These are phyloP conservation scores for Incumbomyces lentus DNA, from an alignment of 2,329 filamentous ascomycete genomes.

Conservation along the genomic window DNA sequence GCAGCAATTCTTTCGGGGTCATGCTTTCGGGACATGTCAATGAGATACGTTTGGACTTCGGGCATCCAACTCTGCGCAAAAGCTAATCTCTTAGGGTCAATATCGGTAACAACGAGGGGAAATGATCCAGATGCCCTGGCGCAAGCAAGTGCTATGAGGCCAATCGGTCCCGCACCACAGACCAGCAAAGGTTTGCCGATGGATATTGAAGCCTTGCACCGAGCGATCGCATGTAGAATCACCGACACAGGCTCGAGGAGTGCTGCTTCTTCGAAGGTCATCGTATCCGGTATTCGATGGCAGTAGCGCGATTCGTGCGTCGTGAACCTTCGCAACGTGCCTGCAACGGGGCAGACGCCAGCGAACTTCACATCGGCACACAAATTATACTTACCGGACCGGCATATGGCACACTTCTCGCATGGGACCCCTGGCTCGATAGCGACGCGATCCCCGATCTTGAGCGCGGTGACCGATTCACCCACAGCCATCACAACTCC, in stretches of 20 bases:
- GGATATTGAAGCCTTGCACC: constrained; percentile 35
- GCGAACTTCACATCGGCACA: constrained; percentile 79
- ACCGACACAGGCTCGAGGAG: constrained; percentile 56
- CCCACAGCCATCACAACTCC: constrained; percentile 48
- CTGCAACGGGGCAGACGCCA: constrained; percentile 79
- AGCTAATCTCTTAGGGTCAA: constrained; percentile 45
- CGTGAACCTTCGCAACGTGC: constrained; percentile 81
- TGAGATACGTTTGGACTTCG: constrained; percentile 27
- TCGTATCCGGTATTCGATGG: constrained; percentile 48
- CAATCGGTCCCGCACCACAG: constrained; percentile 55
- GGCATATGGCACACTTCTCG: constrained; percentile 72
- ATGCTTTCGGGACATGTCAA: no score
- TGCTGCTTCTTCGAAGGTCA: constrained; percentile 49
- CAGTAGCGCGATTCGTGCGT: constrained; percentile 84
- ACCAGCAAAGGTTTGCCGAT: constrained; percentile 48
- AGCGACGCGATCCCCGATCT: constrained; percentile 77
- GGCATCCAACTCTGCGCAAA: constrained; percentile 53
- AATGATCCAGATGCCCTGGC: constrained; percentile 53
- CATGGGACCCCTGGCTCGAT: constrained; percentile 93
- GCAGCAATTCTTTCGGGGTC: constrained; percentile 44
- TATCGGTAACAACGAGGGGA: constrained; percentile 54
- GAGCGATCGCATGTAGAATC: constrained; percentile 50
- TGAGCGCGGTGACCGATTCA: constrained; percentile 61
- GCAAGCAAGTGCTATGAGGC: constrained; percentile 47
- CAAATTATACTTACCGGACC: constrained; percentile 90